phyloP scores from a whole-genome alignment of 2,329 filamentous ascomycete species.

The Talaromyces marneffei region DNA sequence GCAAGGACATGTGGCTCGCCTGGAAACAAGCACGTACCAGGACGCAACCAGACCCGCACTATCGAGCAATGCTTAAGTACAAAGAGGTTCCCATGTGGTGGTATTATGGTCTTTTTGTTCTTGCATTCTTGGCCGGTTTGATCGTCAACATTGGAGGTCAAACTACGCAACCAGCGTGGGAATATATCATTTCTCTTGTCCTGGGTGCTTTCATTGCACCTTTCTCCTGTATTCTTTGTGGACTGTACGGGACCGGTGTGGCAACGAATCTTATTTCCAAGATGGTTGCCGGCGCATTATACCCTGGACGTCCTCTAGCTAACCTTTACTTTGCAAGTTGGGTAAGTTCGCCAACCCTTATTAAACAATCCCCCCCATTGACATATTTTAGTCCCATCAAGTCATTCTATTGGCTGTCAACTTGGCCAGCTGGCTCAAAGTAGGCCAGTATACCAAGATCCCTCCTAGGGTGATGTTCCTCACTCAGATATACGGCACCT shows the following conservation, averaged over 20 bases:
- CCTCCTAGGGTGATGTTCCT: slow-evolving; percentile 52
- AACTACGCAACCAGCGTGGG: slow-evolving; percentile 45
- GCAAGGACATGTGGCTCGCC: slow-evolving; percentile 21
- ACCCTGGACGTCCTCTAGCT: slow-evolving; percentile 22
- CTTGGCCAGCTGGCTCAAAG: slow-evolving; percentile 20
- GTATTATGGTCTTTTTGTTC: slow-evolving; percentile 39
- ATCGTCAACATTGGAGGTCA: slow-evolving; percentile 44
- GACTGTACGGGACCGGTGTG: slow-evolving; percentile 20
- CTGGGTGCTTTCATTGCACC: slow-evolving; percentile 45
- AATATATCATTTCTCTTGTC: slow-evolving; percentile 43
- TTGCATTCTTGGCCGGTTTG: slow-evolving; percentile 45
- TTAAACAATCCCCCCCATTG: not conserved
- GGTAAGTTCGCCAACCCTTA: not conserved
- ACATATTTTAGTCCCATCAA: slow-evolving; percentile 22
- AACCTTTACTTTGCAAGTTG: slow-evolving; percentile 24
- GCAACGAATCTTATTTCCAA: slow-evolving; percentile 23
- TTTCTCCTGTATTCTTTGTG: slow-evolving; percentile 28
- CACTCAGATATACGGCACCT: slow-evolving; percentile 52
- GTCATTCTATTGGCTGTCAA: slow-evolving; percentile 24
- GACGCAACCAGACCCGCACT: slow-evolving; percentile 20
- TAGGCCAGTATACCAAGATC: slow-evolving; percentile 44
- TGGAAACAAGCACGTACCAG: slow-evolving; percentile 20
- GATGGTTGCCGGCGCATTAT: slow-evolving; percentile 23
- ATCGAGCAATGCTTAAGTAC: slow-evolving; percentile 23
- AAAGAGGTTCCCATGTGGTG: slow-evolving; percentile 40